Conservation (phyloP, 2,329 filamentous ascomycete species). For the Aspergillus eucalypticola region DNA sequence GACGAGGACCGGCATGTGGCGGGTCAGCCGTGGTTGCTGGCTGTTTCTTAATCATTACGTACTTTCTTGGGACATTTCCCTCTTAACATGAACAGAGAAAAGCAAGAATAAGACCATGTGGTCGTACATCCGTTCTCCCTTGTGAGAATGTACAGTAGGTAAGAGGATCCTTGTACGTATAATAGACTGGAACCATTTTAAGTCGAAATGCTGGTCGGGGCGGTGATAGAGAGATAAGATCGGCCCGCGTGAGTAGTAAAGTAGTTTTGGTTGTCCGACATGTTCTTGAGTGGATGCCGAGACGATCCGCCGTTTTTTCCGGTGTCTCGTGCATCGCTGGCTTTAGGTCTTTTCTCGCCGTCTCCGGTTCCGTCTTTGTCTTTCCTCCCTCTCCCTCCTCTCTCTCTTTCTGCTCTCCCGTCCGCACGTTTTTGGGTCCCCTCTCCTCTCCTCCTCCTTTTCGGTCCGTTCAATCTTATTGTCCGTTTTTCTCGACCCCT, state of each 20-base stretch:
- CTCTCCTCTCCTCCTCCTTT: slow-evolving; percentile 12
- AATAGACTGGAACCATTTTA: not conserved
- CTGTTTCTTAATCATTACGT: not conserved
- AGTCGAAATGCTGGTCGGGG: not conserved
- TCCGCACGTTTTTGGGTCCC: slow-evolving; percentile 1
- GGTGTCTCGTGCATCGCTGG: slow-evolving; percentile 18
- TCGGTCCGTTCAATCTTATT: slow-evolving; percentile 18
- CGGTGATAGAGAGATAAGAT: slow-evolving; percentile 22
- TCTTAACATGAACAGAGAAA: not conserved
- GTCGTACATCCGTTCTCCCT: too few relatives aligned
- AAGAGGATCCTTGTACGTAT: not conserved
- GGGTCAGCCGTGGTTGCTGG: not conserved
- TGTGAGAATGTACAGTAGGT: not conserved
- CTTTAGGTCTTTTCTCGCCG: slow-evolving; percentile 9
- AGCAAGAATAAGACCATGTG: not conserved
- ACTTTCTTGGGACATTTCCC: not conserved
- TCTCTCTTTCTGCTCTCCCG: slow-evolving; percentile 7
- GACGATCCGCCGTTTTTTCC: slow-evolving; percentile 40
- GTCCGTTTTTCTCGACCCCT: slow-evolving; percentile 13
- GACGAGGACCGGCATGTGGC: not conserved
- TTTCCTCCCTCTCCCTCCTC: slow-evolving; percentile 7
- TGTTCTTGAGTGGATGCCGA: slow-evolving; percentile 27
- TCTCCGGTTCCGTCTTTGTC: slow-evolving; percentile 11
- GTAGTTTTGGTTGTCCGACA: not conserved
- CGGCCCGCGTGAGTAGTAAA: slow-evolving; percentile 16